Base-by-base conservation (phyloP, 2,329 filamentous ascomycete species). In the Cadophora sp. region DNA sequence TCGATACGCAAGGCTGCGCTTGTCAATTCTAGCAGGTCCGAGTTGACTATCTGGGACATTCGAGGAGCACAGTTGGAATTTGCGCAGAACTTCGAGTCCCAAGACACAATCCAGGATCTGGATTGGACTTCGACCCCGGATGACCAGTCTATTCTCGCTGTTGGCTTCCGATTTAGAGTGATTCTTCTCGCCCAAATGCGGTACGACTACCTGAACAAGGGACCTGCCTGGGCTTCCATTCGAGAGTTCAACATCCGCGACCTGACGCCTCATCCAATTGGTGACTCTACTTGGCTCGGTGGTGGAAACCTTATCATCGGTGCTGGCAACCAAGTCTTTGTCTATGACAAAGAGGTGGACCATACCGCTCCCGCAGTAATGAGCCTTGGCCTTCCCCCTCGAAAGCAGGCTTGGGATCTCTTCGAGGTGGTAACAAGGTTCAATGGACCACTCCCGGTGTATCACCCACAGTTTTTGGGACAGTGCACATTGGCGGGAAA, bases 81-180 rank as follows among this genome's bases (percentile, higher is more conserved):
- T 76, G 87, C 92, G 69, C 88, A 95, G 74, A 85, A 88, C 34
- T 96, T 94, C 71, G 86, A 91, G 71, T 84, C 85, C 14, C 86
- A 91, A 68, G 91, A 96, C 74, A 86, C 85, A 6, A 93, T 97
- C 50, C 89, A 91, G 71, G 94, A 97, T 78, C 86, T 97, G 14
- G 94, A 97, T 78, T 97, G 95, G 95, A 95, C 94, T 0, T 95
- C 92, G 3, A 97, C 94, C 0, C 93, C 93, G 0, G 93, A 97
- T 77, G 89, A 89, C 60, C 93, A 97, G 76, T 95, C 92, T 0
- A 94, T 97, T 65, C 83, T 97, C 24, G 93, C 94, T 0, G 92
- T 97, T n/a, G 94, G 94, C 0, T 97, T 97, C 76, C 90, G 91
- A n/a, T 92, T 94, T 72, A 89, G 91, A 66, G 91, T 97, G 5